phyloP scores from a whole-genome alignment of 768 basidiomycete species.

The Pleurotus sapidus region DNA sequence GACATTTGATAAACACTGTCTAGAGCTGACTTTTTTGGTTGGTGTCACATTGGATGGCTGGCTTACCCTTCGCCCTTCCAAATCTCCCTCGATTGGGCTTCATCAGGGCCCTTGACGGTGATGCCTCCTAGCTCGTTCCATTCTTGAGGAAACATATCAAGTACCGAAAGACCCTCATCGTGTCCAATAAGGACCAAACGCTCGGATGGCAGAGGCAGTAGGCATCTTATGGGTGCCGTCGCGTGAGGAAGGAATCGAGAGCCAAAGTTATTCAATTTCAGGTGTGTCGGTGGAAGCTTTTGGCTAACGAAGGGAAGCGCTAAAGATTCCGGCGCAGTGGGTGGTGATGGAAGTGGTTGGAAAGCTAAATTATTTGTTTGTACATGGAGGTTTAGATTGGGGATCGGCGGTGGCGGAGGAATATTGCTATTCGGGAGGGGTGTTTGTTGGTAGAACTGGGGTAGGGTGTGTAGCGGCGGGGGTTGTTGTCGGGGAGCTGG shows the following conservation, averaged over 20 bases:
- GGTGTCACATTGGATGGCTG: background rate
- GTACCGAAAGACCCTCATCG: constrained; percentile 74
- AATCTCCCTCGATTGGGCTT: constrained; percentile 62
- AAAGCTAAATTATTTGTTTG: constrained; percentile 37
- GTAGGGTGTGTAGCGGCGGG: background rate
- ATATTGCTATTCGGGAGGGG: background rate
- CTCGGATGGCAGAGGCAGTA: constrained; percentile 67
- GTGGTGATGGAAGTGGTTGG: background rate
- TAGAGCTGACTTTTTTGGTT: background rate
- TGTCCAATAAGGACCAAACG: constrained; percentile 75
- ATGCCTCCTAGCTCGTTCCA: constrained; percentile 52
- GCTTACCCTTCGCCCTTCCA: constrained; percentile 80
- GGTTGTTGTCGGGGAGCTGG: background rate
- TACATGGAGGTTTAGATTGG: constrained; percentile 16
- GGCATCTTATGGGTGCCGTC: constrained; percentile 68
- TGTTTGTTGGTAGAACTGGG: background rate
- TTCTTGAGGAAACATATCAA: constrained; percentile 80
- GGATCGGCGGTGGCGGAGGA: background rate
- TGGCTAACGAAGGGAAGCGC: constrained; percentile 44
- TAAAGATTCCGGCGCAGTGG: background rate
- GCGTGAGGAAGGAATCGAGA: constrained; percentile 85
- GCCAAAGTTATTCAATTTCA: constrained; percentile 75
- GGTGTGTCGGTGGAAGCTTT: constrained; percentile 55
- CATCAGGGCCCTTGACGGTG: constrained; percentile 60
- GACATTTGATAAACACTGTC: constrained; percentile 75